A percentile compares a stretch with the other conserved stretches of the same genome.
phyloP scores from a whole-genome alignment of 371 early-diverging fungal genomes.

The Actinomortierella wolfii region DNA sequence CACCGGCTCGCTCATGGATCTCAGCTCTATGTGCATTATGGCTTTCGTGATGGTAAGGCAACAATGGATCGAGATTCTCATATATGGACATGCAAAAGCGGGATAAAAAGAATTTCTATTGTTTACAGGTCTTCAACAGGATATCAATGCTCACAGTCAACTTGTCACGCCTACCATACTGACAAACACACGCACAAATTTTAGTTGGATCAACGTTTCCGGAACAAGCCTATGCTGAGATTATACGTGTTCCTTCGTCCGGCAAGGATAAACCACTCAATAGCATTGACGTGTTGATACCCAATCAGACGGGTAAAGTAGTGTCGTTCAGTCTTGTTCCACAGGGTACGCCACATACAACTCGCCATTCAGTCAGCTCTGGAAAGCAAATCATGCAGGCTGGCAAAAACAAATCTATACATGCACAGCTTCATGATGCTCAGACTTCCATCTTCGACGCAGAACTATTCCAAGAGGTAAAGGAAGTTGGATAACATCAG shows the following conservation, averaged over 20 bases:
- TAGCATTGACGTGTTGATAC: constrained; percentile 36
- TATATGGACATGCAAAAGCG: too few relatives aligned
- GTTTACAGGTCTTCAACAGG: too few relatives aligned
- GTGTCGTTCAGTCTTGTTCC: constrained; percentile 25
- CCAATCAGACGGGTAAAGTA: constrained; percentile 32
- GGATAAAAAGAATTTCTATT: too few relatives aligned
- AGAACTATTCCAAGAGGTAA: constrained; percentile 60
- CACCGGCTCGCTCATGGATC: constrained; percentile 27
- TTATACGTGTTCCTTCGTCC: constrained; percentile 31
- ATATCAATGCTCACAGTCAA: too few relatives aligned
- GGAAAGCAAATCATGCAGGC: constrained; percentile 2
- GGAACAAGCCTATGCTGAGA: constrained; percentile 46
- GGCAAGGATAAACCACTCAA: constrained; percentile 13
- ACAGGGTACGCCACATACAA: constrained; percentile 21
- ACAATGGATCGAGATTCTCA: too few relatives aligned
- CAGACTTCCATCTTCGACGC: constrained; percentile 62
- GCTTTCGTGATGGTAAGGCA: constrained; percentile 62
- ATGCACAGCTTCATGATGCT: constrained; percentile 53
- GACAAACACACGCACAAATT: too few relatives aligned
- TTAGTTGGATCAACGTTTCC: constrained; percentile 53
- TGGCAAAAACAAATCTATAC: constrained; percentile 24
- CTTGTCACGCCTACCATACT: too few relatives aligned
- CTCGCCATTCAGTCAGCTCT: constrained; percentile 4
- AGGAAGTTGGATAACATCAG: too few relatives aligned
- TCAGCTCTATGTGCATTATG: constrained; percentile 58